Conservation (phyloP, 1,139 yeast species). For the Zygosaccharomyces pseudobailii region DNA sequence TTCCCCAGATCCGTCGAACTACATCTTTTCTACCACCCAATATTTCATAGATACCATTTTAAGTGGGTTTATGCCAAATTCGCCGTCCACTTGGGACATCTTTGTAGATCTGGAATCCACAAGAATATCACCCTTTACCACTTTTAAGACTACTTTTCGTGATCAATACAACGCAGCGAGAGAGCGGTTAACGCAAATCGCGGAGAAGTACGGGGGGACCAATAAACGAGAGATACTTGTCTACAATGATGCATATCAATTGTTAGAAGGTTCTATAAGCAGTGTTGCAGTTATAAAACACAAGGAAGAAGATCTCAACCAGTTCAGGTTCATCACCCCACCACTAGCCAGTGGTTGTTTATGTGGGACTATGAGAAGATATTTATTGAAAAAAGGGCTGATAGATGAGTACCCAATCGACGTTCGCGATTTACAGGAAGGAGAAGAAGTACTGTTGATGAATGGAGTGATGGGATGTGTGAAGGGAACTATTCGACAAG, state of each 20-base stretch:
- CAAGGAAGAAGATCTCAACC: constrained; percentile 24
- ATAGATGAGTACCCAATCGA: constrained; percentile 53
- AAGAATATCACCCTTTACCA: constrained; percentile 68
- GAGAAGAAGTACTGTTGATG: constrained; percentile 65
- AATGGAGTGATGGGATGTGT: constrained; percentile 84
- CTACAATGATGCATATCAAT: constrained; percentile 51
- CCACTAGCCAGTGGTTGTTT: constrained; percentile 70
- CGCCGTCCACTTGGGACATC: constrained; percentile 48
- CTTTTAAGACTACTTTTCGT: constrained; percentile 82
- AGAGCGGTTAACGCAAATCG: constrained; percentile 35
- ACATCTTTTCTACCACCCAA: constrained; percentile 36
- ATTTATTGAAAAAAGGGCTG: constrained; percentile 50
- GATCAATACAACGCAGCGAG: constrained; percentile 62
- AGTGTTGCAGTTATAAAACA: constrained; percentile 63
- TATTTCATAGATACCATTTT: constrained; percentile 24
- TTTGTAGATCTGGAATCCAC: constrained; percentile 55
- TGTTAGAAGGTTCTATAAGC: constrained; percentile 84
- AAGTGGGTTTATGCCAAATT: constrained; percentile 25
- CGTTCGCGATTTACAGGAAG: constrained; percentile 45
- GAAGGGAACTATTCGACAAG: constrained; percentile 45
- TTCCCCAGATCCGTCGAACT: constrained; percentile 37
- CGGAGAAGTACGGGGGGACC: constrained; percentile 36
- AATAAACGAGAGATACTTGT: constrained; percentile 64
- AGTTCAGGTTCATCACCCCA: constrained; percentile 75
- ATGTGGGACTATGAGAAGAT: constrained; percentile 76